Base-by-base conservation (phyloP, 257 asterid species). In the Ophiorrhiza pumila region DNA sequence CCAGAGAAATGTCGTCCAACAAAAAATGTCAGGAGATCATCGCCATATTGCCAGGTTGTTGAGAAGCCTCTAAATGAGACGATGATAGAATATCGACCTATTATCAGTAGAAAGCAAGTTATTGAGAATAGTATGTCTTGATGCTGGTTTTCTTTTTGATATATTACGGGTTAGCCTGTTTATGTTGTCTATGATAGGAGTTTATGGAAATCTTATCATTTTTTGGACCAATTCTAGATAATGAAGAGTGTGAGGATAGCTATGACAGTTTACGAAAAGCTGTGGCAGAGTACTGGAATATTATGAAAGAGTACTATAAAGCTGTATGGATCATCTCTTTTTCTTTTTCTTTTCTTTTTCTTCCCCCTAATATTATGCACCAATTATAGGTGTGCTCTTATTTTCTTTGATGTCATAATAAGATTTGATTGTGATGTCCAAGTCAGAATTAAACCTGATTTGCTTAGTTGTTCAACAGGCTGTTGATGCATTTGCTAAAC, bases 281-380 rank as follows among this genome's bases (percentile, higher is more conserved):
- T 79, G 89, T 81, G 73, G 59, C 3, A 78, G 89, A 93, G 77
- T 82, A 87, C 46, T 83, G 92, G 93, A 55, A 7, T 29, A 78
- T 71, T 1, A 91, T 91, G 98, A 88, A 78, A 85, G 90, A 81
- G 60, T 91, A 89, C 80, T 89, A 85, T 65, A 84, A 78, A 71
- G 89, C 96, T 63, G 97, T 89, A 83, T 80, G 95, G 74, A 23
- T 55, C 63, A 35, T 57, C 29, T 43, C 35, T 27, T 46, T 45
- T 25, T n/a, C n/a, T n/a, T n/a, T n/a, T n/a, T n/a, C 9, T 62
- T 39, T 45, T n/a, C n/a, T n/a, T n/a, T n/a, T n/a, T 69, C 17
- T 42, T 61, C 55, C 39, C 37, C 8, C n/a, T n/a, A 35, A 25
- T 12, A 6, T 37, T 20, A 55, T 71, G 62, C 39, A 43, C 45